phyloP scores from a whole-genome alignment of 2,329 filamentous ascomycete species.

The Beauveria sp. region DNA sequence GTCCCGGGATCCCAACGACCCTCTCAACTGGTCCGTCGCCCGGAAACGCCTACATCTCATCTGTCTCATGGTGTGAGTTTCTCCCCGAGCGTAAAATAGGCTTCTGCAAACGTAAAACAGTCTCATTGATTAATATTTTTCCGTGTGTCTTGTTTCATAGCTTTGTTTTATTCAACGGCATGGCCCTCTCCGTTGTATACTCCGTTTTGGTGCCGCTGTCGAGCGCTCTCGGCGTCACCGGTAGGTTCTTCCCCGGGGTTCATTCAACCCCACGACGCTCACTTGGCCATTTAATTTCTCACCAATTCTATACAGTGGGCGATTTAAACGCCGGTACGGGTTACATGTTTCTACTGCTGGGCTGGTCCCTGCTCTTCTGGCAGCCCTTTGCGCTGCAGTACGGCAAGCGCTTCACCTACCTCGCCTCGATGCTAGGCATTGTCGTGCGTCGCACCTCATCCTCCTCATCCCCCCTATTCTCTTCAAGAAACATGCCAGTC shows the following conservation, averaged over 20 bases:
- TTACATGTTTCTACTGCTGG: slow-evolving; percentile 36
- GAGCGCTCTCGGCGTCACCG: slow-evolving; percentile 22
- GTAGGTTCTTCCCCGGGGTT: not conserved
- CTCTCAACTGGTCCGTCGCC: slow-evolving; percentile 39
- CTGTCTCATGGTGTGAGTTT: slow-evolving; percentile 24
- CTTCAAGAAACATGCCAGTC: not conserved
- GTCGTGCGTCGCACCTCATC: slow-evolving; percentile 17
- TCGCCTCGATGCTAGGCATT: slow-evolving; percentile 27
- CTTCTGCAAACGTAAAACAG: too few species aligned
- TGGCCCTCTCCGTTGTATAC: slow-evolving; percentile 32
- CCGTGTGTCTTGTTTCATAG: slow-evolving; percentile 14
- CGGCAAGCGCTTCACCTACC: slow-evolving; percentile 33
- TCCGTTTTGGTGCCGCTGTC: slow-evolving; percentile 31
- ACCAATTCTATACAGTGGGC: slow-evolving; percentile 12
- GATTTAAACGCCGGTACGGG: slow-evolving; percentile 33
- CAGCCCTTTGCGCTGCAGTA: slow-evolving; percentile 39
- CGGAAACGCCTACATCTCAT: slow-evolving; percentile 20
- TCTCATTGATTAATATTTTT: too few species aligned
- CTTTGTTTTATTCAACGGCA: slow-evolving; percentile 32
- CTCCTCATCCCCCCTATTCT: too few species aligned
- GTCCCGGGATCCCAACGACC: slow-evolving; percentile 43
- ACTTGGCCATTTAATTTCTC: too few species aligned
- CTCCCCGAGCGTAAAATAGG: not conserved
- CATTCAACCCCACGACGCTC: too few species aligned
- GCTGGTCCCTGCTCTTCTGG: slow-evolving; percentile 39